Conservation (phyloP, 2,329 filamentous ascomycete species). For the Coccinonectria pachysandricola region DNA sequence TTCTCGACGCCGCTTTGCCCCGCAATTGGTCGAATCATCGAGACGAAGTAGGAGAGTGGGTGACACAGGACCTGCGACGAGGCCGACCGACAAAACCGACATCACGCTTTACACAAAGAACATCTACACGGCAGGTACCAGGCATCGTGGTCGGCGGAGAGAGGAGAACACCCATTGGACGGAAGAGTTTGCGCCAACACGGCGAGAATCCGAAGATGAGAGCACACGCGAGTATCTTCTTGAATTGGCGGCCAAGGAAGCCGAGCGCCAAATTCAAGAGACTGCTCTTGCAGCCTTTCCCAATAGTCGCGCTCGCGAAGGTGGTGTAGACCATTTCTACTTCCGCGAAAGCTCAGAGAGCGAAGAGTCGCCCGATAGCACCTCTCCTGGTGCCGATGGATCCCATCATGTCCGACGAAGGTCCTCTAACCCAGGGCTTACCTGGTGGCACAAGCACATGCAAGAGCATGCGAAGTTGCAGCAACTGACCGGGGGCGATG, state of each 20-base stretch:
- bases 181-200: constrained; percentile 10
- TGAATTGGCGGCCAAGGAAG: constrained; percentile 68
- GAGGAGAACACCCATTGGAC: constrained; percentile 15
- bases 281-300: constrained; percentile 67
- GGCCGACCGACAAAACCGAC: constrained; percentile 61
- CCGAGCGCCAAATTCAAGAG: constrained; percentile 70
- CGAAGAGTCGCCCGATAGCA: constrained; percentile 34
- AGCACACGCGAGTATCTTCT: constrained; percentile 67
- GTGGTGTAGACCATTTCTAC: constrained; percentile 61
- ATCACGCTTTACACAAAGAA: constrained; percentile 54
- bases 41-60: constrained; percentile 58
- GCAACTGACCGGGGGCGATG: constrained; percentile 30
- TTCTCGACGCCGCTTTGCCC: constrained; percentile 51
- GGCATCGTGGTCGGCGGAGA: constrained; percentile 26
- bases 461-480: constrained; percentile 54
- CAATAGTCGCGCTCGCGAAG: constrained; percentile 58
- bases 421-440: constrained; percentile 51
- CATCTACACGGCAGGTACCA: constrained; percentile 41
- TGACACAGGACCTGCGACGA: constrained; percentile 51
- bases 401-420: constrained; percentile 35
- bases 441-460: constrained; percentile 74
- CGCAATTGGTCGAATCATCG: constrained; percentile 73
- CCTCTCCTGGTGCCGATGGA: constrained; percentile 21
- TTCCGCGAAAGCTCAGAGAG: constrained; percentile 54
- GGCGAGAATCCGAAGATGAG: constrained; percentile 65